Evolutionary conservation across 2,329 filamentous ascomycete genomes (phyloP), one percentile per base, ranked within the genome.

Genomic region (Penicillium occitanis): DNA sequence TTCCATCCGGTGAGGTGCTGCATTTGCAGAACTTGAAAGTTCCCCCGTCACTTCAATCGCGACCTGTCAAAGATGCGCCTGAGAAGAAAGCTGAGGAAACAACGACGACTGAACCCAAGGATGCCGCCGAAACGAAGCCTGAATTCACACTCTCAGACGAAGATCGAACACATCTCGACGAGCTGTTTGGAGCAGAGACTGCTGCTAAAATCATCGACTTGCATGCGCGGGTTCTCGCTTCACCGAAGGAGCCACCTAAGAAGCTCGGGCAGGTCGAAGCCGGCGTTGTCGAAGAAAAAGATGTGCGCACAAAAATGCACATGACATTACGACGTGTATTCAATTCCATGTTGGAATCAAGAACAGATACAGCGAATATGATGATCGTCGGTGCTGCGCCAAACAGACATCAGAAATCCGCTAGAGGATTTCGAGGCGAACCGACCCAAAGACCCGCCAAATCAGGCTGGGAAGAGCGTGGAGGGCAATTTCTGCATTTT

Each of bases 401-500:
- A 13, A 76, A 77, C 48, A 71, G 74, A 17, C 74, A 76, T 66
- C 76, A 76, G 57, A 73, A 73, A 55, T 73, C 71, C 35, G 67
- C 74, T 63, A 69, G 76, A 72, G 71, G 70, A 64, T 74, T 77
- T 71, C 71, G 71, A 44, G 71, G 71, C 64, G 68, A 73, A 66
- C 62, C 73, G 66, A 69, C 74, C 66, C 66, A 72, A 64, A 70
- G 70, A 58, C 76, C 77, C 60, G 78, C 81, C 53, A 85, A 84
- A 70, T 72, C 86, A 42, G 82, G 81, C 62, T 91, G 88, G 88
- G 81, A 87, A 63, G 88, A 90, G 69, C 80, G 89, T 50, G 88
- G 84, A n/a, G 92, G 91, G 19, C 90, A 93, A 59, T 95, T 92
- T 76, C 81, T 97, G 14, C 93, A 97, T 77, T 96, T 97, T 76